Percentiles rank a stretch among this genome's conserved stretches.
phyloP scores from a whole-genome alignment of 2,329 filamentous ascomycete species.

The Pyrenophora teres region DNA sequence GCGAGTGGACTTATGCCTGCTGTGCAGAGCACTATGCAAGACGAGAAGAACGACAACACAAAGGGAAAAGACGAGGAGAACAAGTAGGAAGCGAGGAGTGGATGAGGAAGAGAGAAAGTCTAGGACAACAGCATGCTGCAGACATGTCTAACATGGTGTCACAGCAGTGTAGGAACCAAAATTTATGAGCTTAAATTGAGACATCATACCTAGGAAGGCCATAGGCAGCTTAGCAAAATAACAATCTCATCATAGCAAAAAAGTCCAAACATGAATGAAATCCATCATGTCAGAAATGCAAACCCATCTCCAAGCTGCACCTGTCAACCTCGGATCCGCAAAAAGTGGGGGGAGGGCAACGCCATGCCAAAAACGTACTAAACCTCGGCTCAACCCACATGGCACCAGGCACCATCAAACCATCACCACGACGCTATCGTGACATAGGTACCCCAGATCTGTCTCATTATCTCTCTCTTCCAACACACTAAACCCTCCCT shows the following conservation, averaged over 20 bases:
- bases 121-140: neutral
- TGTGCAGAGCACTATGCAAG: slow-evolving; percentile 10
- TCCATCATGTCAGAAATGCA: neutral
- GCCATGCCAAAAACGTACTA: neutral
- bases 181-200: neutral
- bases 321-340: neutral
- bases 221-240: too few species aligned
- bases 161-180: neutral
- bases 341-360: slow-evolving; percentile 9
- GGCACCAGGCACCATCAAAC: neutral
- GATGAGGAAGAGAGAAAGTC: neutral
- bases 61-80: neutral
- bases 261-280: too few species aligned
- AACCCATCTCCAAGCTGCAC: neutral
- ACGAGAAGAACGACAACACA: neutral
- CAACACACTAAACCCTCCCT: too few species aligned
- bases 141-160: too few species aligned
- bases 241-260: too few species aligned
- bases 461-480: neutral
- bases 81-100: neutral
- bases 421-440: slow-evolving; percentile 5
- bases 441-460: neutral
- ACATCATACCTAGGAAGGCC: neutral
- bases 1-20: slow-evolving; percentile 36
- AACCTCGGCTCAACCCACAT: slow-evolving; percentile 5